Percentiles rank a stretch among this genome's conserved stretches.
Conservation (phyloP, 208 protist species). For the Leishmania tropica region DNA sequence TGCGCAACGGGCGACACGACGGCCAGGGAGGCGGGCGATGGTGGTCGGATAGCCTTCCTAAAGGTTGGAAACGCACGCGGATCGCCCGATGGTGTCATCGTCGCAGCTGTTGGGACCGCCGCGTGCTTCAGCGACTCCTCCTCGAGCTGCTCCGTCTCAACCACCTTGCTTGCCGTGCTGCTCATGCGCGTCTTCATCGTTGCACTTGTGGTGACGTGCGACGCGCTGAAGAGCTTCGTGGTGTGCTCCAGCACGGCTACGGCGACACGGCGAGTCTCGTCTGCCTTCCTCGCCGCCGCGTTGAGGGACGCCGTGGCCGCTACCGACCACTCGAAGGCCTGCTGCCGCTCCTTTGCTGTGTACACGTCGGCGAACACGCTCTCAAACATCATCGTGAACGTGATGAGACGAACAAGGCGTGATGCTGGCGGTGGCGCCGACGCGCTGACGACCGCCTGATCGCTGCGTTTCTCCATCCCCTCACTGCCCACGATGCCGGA, state of each 20-base stretch:
- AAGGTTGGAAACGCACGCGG: conserved; percentile 25
- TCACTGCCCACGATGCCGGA: background rate
- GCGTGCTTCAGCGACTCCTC: background rate
- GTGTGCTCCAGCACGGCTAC: conserved; percentile 8
- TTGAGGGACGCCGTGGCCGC: conserved; percentile 3
- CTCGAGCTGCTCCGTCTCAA: background rate
- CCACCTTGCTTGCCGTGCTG: background rate
- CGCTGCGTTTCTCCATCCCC: background rate
- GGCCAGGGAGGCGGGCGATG: background rate
- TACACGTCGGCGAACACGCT: conserved; percentile 26
- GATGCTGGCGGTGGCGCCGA: background rate
- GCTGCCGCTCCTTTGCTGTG: conserved; percentile 2
- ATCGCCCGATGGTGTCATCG: background rate
- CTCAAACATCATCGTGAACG: conserved; percentile 30
- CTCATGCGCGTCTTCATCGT: background rate
- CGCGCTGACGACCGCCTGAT: background rate
- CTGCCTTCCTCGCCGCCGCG: background rate
- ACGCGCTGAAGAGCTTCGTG: conserved; percentile 8
- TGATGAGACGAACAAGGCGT: conserved; percentile 15
- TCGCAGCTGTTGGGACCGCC: background rate
- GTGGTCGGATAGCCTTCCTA: conserved; percentile 13
- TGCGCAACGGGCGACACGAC: background rate
- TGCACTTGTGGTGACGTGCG: background rate
- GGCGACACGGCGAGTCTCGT: conserved; percentile 8
- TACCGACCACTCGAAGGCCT: background rate